phyloP scores from a whole-genome alignment of 169 alveolate genomes.

The Cryptosporidium sp. region DNA sequence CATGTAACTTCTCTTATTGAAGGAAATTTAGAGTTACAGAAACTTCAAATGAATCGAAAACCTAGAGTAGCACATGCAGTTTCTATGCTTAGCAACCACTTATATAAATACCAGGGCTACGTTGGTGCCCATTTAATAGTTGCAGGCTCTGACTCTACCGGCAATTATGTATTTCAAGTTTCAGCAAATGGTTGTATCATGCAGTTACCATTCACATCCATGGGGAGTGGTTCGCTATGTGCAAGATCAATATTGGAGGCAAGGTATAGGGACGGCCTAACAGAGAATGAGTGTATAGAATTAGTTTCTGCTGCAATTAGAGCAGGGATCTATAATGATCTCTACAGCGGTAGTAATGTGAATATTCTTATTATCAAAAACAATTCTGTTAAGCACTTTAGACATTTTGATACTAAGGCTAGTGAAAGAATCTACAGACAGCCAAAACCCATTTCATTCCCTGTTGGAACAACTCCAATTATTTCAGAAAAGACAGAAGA shows the following conservation, averaged over 20 bases:
- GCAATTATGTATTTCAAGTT: constrained; percentile 93
- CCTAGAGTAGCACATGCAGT: constrained; percentile 93
- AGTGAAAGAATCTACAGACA: constrained; percentile 84
- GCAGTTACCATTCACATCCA: constrained; percentile 93
- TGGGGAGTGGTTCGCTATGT: constrained; percentile 98
- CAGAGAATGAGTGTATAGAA: constrained; percentile 92
- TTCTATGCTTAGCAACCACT: constrained; percentile 87
- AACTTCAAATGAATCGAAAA: constrained; percentile 90
- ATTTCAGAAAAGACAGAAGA: constrained; percentile 83
- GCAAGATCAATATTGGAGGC: constrained; percentile 97
- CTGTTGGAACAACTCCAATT: constrained; percentile 84
- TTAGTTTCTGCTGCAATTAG: constrained; percentile 93
- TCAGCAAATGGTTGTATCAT: constrained; percentile 95
- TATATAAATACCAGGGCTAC: constrained; percentile 95
- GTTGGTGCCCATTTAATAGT: constrained; percentile 96
- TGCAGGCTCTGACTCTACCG: constrained; percentile 97
- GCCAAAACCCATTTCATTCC: constrained; percentile 79
- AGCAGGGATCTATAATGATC: constrained; percentile 96
- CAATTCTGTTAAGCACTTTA: constrained; percentile 87
- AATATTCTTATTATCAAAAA: constrained; percentile 91
- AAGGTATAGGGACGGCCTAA: constrained; percentile 91
- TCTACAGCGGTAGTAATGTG: constrained; percentile 96
- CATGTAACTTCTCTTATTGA: constrained; percentile 93
- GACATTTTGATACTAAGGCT: constrained; percentile 83
- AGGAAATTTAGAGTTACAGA: constrained; percentile 91